These are phyloP conservation scores for Scheffersomyces lignicola DNA, from an alignment of 1,139 yeast genomes.

Conservation along the genomic window DNA sequence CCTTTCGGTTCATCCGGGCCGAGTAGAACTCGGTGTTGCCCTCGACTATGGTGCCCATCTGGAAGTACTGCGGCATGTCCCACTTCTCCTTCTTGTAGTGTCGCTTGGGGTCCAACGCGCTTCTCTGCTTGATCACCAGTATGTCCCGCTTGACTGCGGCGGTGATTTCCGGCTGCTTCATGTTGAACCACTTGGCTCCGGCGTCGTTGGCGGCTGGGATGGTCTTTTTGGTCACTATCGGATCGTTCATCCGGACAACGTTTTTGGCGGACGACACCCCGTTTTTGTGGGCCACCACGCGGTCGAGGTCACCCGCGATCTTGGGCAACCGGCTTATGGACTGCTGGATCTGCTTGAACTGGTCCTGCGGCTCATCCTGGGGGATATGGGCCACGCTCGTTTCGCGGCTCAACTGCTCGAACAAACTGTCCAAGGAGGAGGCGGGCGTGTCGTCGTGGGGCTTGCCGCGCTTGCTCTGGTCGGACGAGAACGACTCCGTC, in stretches of 20 bases:
- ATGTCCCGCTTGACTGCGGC: constrained; percentile 75
- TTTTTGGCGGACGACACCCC: constrained; percentile 16
- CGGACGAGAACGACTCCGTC: constrained; percentile 13
- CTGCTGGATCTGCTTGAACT: constrained; percentile 29
- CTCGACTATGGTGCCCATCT: constrained; percentile 84
- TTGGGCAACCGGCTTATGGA: constrained; percentile 37
- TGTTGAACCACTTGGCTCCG: constrained; percentile 75
- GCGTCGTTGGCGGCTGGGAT: constrained; percentile 24
- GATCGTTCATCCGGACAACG: constrained; percentile 49
- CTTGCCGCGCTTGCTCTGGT: constrained; percentile 5
- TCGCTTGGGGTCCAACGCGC: constrained; percentile 91
- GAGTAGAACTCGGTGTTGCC: constrained; percentile 79
- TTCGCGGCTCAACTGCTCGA: constrained; percentile 30
- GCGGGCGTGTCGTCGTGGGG: not conserved
- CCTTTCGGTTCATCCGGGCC: constrained; percentile 65
- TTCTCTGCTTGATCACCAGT: constrained; percentile 76
- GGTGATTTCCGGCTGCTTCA: constrained; percentile 80
- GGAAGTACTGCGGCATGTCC: constrained; percentile 78
- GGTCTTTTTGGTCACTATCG: constrained; percentile 30
- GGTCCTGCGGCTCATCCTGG: constrained; percentile 10
- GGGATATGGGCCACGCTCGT: constrained; percentile 8
- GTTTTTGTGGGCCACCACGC: constrained; percentile 18
- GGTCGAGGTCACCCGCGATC: constrained; percentile 30
- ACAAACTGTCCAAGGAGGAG: constrained; percentile 29
- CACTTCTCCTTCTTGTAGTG: constrained; percentile 90